A percentile compares a stretch with the other conserved stretches of the same genome.
Conservation (phyloP, 2,329 filamentous ascomycete species). For the Pseudocercospora fijiensis region DNA sequence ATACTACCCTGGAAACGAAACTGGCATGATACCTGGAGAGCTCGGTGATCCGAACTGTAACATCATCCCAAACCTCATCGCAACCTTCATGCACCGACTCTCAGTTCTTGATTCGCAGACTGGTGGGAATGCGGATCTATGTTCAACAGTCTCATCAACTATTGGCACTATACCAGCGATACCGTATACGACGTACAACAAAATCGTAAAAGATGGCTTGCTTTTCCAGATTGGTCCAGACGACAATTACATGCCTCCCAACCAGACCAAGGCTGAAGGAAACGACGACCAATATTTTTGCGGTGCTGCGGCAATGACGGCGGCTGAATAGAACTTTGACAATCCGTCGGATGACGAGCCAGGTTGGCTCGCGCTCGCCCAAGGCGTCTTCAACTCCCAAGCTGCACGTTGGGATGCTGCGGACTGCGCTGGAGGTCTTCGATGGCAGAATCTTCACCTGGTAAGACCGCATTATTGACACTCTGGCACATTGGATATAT, state of each 20-base stretch:
- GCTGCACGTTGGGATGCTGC: constrained; percentile 36
- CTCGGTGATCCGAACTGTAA: constrained; percentile 63
- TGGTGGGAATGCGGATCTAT: constrained; percentile 38
- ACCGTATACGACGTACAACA: constrained; percentile 64
- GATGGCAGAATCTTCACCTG: constrained; percentile 42
- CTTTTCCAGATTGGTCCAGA: constrained; percentile 60
- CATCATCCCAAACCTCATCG: not conserved
- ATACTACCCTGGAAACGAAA: constrained; percentile 55
- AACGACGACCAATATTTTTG: constrained; percentile 60
- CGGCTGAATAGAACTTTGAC: constrained; percentile 52
- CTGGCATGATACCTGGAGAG: constrained; percentile 52
- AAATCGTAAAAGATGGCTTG: constrained; percentile 57
- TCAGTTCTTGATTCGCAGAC: constrained; percentile 2
- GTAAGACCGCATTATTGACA: constrained; percentile 32
- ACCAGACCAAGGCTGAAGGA: constrained; percentile 41
- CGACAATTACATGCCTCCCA: constrained; percentile 57
- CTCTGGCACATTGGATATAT: no score
- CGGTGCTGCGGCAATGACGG: constrained; percentile 56
- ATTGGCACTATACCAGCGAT: constrained; percentile 68
- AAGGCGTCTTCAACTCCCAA: constrained; percentile 42
- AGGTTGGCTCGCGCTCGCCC: constrained; percentile 45
- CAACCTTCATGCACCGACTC: constrained; percentile 62
- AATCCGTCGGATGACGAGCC: constrained; percentile 43
- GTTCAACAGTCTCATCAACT: constrained; percentile 67
- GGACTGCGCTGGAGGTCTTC: constrained; percentile 38